Conservation (phyloP, 129 eudicot genomes). For the Calendula officinalis region DNA sequence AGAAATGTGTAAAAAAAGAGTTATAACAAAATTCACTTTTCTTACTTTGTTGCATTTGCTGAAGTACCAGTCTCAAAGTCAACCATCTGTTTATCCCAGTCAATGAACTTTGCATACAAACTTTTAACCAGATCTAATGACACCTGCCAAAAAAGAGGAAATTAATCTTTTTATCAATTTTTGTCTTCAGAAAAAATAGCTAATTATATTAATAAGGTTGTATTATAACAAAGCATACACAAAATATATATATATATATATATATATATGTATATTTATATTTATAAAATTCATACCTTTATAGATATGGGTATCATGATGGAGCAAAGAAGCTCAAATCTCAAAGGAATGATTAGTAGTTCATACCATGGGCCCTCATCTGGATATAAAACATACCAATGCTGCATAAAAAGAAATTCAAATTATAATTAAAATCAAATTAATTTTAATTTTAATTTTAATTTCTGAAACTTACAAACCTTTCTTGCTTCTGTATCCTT, state of each 20-base stretch:
- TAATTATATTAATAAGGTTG: conserved; percentile 11
- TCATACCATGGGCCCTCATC: conserved; percentile 94
- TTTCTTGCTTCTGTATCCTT: conserved; percentile 95
- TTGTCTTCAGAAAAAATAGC: conserved; percentile 4
- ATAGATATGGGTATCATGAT: conserved; percentile 98
- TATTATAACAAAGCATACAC: conserved; percentile 3
- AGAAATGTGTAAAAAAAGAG: conserved; percentile 12
- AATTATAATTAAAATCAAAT: neutral
- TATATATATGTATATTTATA: neutral
- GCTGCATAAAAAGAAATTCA: conserved; percentile 47
- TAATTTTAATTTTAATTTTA: too few species aligned
- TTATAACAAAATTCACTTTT: conserved; percentile 17
- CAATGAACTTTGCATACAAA: conserved; percentile 92
- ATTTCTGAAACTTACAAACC: conserved; percentile 45
- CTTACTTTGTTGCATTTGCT: conserved; percentile 92
- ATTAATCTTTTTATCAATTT: neutral
- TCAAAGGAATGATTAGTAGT: conserved; percentile 79
- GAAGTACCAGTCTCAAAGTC: conserved; percentile 69
- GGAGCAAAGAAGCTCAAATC: conserved; percentile 98
- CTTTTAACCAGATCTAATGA: conserved; percentile 93
- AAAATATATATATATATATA: neutral
- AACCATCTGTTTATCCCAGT: conserved; percentile 95
- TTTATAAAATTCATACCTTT: conserved; percentile 52
- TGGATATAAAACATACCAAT: conserved; percentile 94
- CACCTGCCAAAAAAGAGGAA: conserved; percentile 50